phyloP scores from a whole-genome alignment of 2,329 filamentous ascomycete genomes.

The Fonsecaea nubica region DNA sequence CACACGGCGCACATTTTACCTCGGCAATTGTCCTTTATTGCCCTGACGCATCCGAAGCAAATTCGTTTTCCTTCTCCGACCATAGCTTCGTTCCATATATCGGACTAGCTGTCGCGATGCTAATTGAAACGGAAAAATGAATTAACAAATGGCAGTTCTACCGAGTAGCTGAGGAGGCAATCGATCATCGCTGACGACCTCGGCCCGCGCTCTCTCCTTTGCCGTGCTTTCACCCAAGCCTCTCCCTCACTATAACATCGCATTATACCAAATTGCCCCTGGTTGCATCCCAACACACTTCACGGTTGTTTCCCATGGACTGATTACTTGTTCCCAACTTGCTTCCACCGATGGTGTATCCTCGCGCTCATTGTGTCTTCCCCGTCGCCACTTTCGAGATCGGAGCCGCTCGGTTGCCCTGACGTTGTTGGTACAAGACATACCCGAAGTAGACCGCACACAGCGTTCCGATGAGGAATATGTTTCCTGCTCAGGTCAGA shows the following conservation, averaged over 20 bases:
- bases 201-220: background rate
- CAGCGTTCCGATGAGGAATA: constrained; percentile 33
- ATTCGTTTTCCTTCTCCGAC: background rate
- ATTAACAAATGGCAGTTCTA: background rate
- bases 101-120: background rate
- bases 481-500: constrained; percentile 32
- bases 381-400: constrained; percentile 30
- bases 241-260: background rate
- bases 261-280: background rate
- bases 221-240: background rate
- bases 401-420: constrained; percentile 34
- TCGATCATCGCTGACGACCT: background rate
- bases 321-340: background rate
- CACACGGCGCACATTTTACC: constrained; percentile 11
- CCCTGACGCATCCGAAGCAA: constrained; percentile 1
- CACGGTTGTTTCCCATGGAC: background rate
- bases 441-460: constrained; percentile 34
- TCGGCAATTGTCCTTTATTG: constrained; percentile 15
- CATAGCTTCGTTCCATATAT: background rate
- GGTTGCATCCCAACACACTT: background rate
- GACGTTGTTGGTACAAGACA: constrained; percentile 34
- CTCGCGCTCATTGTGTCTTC: constrained; percentile 25
- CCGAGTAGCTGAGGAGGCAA: background rate
- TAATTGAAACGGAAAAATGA: background rate
- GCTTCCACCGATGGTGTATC: background rate